Base-by-base conservation (phyloP, 768 basidiomycete species). In the Hortiboletus flavorubellus region DNA sequence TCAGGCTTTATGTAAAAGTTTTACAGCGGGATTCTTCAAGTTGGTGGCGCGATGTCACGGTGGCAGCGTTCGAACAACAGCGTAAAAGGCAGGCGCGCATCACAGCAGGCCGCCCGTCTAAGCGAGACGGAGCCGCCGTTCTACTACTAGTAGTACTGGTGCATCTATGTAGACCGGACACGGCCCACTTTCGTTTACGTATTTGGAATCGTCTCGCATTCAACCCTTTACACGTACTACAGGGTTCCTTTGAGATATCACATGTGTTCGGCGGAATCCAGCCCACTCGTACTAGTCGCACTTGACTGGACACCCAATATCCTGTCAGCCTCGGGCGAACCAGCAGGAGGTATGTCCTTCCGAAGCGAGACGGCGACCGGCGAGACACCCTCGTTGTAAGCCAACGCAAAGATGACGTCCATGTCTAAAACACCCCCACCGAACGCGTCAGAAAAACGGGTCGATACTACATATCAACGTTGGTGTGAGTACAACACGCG, bases 321-420 rank as follows among this genome's bases (percentile, higher is more conserved):
- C 38, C 60, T 68, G 46, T 79, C 73, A n/a, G 76, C 76, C 59
- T 77, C 78, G 29, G 68, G 67, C 8, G 78, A 75, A 4, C 78
- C 78, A 26, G 78, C 78, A 16, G 63, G 58, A 42, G 77, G 77
- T 53, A 80, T 49, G 56, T 80, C 74, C 49, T 75, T 77, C 26
- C 76, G 72, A 39, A 76, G 65, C 9, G 77, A 78, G 23, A 79
- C 76, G 18, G 61, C 50, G 26, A 80, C 77, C 0, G 77, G 77
- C 5, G 76, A 78, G 37, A 78, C 68, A 1, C 73, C 73, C 54
- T 78, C 75, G 41, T 71, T 73, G 57, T 78, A 70, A 11, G 77
- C 77, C 30, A 79, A 59, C 2, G 76, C 78, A 61, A 79, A 79
- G 30, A 79, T 63, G 18, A 77, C 73, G 53, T 80, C 78, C 76